Base-by-base conservation (phyloP, 1,139 yeast genomes). In the Arxiozyma slooffiae region DNA sequence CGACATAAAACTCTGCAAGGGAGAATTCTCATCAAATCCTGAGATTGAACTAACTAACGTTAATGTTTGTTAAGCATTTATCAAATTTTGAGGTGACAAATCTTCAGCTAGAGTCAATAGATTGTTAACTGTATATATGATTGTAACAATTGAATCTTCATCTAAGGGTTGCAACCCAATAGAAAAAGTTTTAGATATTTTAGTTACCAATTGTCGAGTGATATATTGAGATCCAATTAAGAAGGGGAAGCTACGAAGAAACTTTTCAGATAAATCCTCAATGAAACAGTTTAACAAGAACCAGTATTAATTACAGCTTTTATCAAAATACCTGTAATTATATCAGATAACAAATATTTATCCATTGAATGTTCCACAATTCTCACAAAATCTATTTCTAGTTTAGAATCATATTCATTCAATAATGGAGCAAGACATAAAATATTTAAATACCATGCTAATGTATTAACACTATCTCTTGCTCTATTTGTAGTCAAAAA, bases 111-210 rank as follows among this genome's bases (percentile, higher is more conserved):
- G 79, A 46, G 82, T 77, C 38, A 92, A 70, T 59, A 85, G 71
- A 65, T 92, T 92, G 24, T 87, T 80, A 57, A 90, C 74, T 0
- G 95, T 83, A 66, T 92, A 92, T 51, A 92, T 81, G 1, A 92
- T 79, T n/a, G 96, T 84, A 14, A 89, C 87, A 20, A 85, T 82
- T 0, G 87, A 81, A 65, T 89, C 97, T 62, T 88, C 94, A 23
- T 63, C 67, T 39, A 75, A 64, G 2, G 75, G 70, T 48, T 67
- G 68, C 50, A 78, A 62, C 1, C 79, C 79, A 41, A 66, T 55
- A 1, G 78, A 73, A 45, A 77, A 69, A n/a, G 66, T 62, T 44
- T 61, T 59, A 1, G 80, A 71, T 3, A 75, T 64, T 4, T 64
- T 60, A 56, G 66, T 54, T 7, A 70, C 64, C 17, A 61, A 55